Percentiles rank a stretch among this genome's conserved stretches.
Conservation (phyloP, 257 asterid species). For the Cynanchum wilfordii region DNA sequence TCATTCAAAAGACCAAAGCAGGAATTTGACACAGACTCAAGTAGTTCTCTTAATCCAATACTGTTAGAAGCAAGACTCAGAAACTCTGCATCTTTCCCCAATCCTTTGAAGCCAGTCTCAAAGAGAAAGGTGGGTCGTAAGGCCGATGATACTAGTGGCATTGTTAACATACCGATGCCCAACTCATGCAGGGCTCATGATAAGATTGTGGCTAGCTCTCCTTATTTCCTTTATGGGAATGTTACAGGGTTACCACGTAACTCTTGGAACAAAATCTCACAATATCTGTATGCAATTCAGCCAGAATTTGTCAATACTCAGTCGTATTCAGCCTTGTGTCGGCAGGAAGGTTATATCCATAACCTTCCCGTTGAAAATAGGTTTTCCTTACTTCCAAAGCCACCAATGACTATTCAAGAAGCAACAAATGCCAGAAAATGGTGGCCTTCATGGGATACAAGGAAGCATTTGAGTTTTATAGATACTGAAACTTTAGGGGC, state of each 20-base stretch:
- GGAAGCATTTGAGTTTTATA: conserved; percentile 53
- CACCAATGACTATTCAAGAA: conserved; percentile 67
- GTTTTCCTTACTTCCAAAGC: conserved; percentile 52
- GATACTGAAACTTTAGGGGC: conserved; percentile 35
- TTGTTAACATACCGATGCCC: conserved; percentile 34
- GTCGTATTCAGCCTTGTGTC: conserved; percentile 55
- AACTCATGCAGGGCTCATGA: conserved; percentile 42
- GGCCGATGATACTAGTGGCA: conserved; percentile 32
- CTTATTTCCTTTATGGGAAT: conserved; percentile 74
- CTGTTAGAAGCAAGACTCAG: conserved; percentile 40
- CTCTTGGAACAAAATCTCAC: conserved; percentile 75
- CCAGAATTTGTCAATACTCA: conserved; percentile 64
- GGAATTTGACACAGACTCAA: conserved; percentile 40
- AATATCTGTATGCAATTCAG: conserved; percentile 57
- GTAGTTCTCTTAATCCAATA: conserved; percentile 25
- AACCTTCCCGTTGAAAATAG: conserved; percentile 70
- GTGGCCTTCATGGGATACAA: conserved; percentile 93
- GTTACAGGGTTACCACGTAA: conserved; percentile 39
- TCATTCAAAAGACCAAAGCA: conserved; percentile 51
- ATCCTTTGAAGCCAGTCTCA: conserved; percentile 18
- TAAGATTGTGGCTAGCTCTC: conserved; percentile 52
- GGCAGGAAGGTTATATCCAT: conserved; percentile 81
- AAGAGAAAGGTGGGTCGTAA: conserved; percentile 26
- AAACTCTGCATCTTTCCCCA: conserved; percentile 23
- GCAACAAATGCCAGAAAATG: conserved; percentile 45